Evolutionary conservation across 2,329 filamentous ascomycete genomes (phyloP), one percentile per base, ranked within the genome.

Genomic region (Cylindrodendrum hubeiense): DNA sequence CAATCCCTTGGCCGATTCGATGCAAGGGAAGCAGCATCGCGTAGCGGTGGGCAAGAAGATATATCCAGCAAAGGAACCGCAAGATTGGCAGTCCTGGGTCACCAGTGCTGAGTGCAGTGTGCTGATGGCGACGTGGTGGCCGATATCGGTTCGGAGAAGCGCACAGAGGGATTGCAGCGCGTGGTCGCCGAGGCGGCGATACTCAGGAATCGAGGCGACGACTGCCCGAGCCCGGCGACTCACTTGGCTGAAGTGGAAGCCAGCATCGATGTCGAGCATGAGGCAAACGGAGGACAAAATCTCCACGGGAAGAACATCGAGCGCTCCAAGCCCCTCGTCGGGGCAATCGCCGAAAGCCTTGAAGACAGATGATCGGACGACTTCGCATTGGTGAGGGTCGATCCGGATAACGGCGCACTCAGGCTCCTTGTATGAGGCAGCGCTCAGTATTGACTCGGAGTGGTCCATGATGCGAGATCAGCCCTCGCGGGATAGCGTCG

Each of bases 291-390:
- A 30, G 21, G 61, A 64, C 37, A 64, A 33, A 15, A 64, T 22
- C 44, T 64, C 61, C n/a, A 60, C 61, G 50, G 61, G 61, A 30
- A 64, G 50, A 64, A 55, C 34, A 51, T 55, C 50, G 50, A 64
- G 61, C 43, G 55, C 43, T 5, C 61, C 61, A 12, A 64, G 61
- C 21, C 61, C 61, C 24, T 51, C 26, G 21, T 60, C 61, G 50
- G 50, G 55, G 50, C 50, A 28, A 28, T 55, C 50, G 49, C 50
- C 55, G 55, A 64, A 44, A n/a, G 55, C 12, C 26, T 64, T 64
- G 50, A 64, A 64, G 52, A 64, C 22, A 12, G 55, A 59, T 4
- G 43, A 43, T 19, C 61, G 61, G 24, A 55, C 55, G 22, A 55
- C 22, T 22, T 64, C 50, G 34, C 55, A 60, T 21, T 59, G 61